Evolutionary conservation across 140 eudicot species (phyloP).

Genomic region (Erigeron philadelphicus): DNA sequence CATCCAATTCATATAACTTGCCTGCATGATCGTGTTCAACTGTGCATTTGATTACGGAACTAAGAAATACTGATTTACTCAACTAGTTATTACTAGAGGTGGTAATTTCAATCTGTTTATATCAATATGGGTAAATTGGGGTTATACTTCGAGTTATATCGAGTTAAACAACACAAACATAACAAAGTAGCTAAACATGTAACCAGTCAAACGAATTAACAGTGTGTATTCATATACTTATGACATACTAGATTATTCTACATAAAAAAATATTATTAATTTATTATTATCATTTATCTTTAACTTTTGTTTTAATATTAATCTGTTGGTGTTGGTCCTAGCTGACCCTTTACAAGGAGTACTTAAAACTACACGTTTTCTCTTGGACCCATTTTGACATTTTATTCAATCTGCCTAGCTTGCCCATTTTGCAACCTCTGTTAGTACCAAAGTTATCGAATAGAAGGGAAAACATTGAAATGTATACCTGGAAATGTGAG

Average conservation of each 20-base stretch:
- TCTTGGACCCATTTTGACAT: neutral
- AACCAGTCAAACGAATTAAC: neutral
- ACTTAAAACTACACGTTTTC: neutral
- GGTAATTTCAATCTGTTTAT: conserved; percentile 3
- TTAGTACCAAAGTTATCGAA: neutral
- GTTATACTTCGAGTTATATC: neutral
- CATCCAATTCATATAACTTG: neutral
- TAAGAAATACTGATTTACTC: neutral
- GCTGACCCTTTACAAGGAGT: neutral
- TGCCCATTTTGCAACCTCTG: neutral
- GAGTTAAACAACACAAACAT: neutral
- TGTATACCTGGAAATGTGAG: conserved; percentile 69
- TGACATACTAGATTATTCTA: neutral
- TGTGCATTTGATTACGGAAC: neutral
- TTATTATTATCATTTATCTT: neutral
- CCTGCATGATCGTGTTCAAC: neutral
- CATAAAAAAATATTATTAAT: neutral
- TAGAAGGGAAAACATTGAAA: neutral
- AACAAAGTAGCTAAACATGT: neutral
- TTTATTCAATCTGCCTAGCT: neutral
- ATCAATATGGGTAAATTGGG: neutral
- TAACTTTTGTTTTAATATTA: neutral
- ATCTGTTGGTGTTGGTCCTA: neutral
- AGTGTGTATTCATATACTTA: neutral
- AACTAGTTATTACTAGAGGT: neutral